These are phyloP conservation scores for Picea sitchensis DNA, from an alignment of 75 land plant genomes.

Conservation along the genomic window DNA sequence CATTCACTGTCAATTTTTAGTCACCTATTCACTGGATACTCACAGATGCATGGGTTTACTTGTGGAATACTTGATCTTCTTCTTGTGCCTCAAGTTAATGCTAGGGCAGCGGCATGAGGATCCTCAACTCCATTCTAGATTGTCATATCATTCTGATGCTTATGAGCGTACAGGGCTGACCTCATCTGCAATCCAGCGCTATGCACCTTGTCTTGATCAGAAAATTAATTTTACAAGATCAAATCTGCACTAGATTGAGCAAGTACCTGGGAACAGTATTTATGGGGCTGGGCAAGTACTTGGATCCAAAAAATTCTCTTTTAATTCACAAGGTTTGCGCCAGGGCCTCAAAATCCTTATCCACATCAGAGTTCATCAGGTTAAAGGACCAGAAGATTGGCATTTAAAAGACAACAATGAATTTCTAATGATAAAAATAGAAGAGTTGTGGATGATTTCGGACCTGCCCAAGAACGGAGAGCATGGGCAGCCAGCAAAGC, in stretches of 20 bases:
- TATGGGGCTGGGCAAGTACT: constrained; percentile 1
- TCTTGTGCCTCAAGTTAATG: constrained; percentile 22
- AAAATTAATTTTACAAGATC: constrained; percentile 17
- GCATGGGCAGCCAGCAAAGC: too few species aligned
- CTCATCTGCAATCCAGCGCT: constrained; percentile 28
- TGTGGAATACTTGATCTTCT: constrained; percentile 93
- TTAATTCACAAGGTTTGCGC: not conserved
- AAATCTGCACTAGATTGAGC: not conserved
- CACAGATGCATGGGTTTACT: constrained; percentile 90
- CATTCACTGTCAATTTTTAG: constrained; percentile 76
- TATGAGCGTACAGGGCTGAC: not conserved
- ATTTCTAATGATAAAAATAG: too few species aligned
- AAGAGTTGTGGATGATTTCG: too few species aligned
- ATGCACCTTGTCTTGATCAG: constrained; percentile 44
- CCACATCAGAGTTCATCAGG: not conserved
- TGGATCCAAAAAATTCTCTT: not conserved
- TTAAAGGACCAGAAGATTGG: too few species aligned
- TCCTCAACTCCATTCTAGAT: not conserved
- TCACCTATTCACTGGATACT: constrained; percentile 72
- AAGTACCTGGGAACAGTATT: not conserved
- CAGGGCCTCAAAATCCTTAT: not conserved
- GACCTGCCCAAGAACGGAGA: too few species aligned
- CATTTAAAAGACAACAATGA: too few species aligned
- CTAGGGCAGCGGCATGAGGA: not conserved
- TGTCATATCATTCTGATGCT: not conserved